Conservation (phyloP, 441 rosid genomes). For the Euphorbia celastroides region DNA sequence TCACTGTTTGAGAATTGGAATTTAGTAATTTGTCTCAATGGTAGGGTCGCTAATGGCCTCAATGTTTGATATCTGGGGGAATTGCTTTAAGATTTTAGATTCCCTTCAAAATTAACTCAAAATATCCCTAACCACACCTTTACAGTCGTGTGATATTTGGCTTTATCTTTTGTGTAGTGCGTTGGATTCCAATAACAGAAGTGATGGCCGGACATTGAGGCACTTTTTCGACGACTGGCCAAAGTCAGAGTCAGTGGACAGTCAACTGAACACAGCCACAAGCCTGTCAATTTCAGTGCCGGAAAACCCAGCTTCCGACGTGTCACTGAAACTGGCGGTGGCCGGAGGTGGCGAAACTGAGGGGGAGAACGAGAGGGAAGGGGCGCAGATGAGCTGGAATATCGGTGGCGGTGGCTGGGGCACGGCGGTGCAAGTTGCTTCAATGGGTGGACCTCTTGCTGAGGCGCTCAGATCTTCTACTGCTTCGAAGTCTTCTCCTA, state of each 20-base stretch:
- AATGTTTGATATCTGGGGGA: slow-evolving; percentile 40
- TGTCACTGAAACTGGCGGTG: slow-evolving; percentile 64
- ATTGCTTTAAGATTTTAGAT: slow-evolving; percentile 27
- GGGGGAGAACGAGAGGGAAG: slow-evolving; percentile 31
- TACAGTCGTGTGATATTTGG: background rate
- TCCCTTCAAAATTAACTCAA: slow-evolving; percentile 35
- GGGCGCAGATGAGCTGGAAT: slow-evolving; percentile 50
- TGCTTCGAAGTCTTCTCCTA: slow-evolving; percentile 52
- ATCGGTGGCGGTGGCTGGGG: slow-evolving; percentile 53
- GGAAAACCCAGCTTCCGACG: slow-evolving; percentile 60
- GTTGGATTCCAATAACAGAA: slow-evolving; percentile 31
- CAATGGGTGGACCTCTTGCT: slow-evolving; percentile 89
- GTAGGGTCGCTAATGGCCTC: slow-evolving; percentile 30
- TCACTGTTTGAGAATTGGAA: background rate
- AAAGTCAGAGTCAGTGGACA: slow-evolving; percentile 46
- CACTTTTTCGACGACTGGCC: slow-evolving; percentile 96
- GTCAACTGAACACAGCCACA: slow-evolving; percentile 32
- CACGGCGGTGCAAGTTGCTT: slow-evolving; percentile 35
- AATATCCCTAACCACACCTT: slow-evolving; percentile 49
- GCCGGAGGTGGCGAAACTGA: slow-evolving; percentile 52
- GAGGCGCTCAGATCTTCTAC: slow-evolving; percentile 76
- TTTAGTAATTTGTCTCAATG: slow-evolving; percentile 4
- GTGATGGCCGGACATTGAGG: slow-evolving; percentile 63
- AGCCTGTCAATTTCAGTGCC: slow-evolving; percentile 73
- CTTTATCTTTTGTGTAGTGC: slow-evolving; percentile 24